These are phyloP conservation scores for Populus hybrid DNA, from an alignment of 441 rosid species.

Conservation along the genomic window DNA sequence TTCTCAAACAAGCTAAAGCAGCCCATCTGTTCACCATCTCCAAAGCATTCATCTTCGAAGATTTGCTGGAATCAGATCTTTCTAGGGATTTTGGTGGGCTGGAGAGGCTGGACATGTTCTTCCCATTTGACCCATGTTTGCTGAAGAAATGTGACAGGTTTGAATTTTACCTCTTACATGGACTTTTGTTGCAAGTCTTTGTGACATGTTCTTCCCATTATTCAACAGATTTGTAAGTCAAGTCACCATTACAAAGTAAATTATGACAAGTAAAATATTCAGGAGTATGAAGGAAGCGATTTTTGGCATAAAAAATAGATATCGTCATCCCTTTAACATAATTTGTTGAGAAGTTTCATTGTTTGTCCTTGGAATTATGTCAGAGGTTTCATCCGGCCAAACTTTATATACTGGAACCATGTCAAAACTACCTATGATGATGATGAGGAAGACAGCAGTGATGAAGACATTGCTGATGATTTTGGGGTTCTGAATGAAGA, in stretches of 20 bases:
- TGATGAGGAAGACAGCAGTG: constrained; percentile 43
- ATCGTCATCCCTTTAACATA: not conserved
- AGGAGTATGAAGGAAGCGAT: not conserved
- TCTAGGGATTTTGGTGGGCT: constrained; percentile 78
- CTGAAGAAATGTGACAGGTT: constrained; percentile 71
- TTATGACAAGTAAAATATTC: not conserved
- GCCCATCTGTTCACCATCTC: constrained; percentile 55
- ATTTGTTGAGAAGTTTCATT: not conserved
- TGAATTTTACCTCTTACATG: not conserved
- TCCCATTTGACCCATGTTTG: constrained; percentile 93
- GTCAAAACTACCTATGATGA: constrained; percentile 48
- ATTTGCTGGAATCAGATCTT: constrained; percentile 55
- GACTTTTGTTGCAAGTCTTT: not conserved
- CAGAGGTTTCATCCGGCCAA: constrained; percentile 52
- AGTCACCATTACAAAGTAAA: not conserved
- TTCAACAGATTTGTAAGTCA: not conserved
- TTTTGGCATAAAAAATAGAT: not conserved
- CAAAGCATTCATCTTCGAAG: constrained; percentile 46
- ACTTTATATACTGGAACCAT: constrained; percentile 65
- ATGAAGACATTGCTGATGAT: constrained; percentile 44
- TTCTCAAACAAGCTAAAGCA: constrained; percentile 82
- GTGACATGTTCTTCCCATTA: not conserved
- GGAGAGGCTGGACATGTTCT: constrained; percentile 87
- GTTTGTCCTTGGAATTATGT: not conserved
- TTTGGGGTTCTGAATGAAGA: constrained; percentile 32